A percentile compares a stretch with the other conserved stretches of the same genome.
Evolutionary conservation across 495 filamentous ascomycete species (phyloP).

Genomic region (Penicillium angulare): DNA sequence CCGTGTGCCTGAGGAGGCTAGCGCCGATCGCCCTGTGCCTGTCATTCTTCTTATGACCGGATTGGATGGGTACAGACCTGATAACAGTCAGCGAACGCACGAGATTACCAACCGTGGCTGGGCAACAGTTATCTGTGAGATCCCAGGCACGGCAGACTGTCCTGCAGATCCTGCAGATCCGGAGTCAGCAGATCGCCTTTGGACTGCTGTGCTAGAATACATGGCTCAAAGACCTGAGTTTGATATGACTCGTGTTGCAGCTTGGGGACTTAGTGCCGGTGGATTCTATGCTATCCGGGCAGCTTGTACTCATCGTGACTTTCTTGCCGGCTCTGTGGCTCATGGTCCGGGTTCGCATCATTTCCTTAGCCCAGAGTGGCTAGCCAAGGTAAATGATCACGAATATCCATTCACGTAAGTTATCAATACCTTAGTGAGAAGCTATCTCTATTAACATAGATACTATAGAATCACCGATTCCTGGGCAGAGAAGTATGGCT

Average conservation of each 20-base stretch:
- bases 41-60: constrained; percentile 71
- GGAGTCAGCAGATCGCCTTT: constrained; percentile 49
- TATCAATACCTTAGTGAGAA: not conserved
- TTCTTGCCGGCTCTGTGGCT: constrained; percentile 60
- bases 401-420: constrained; percentile 75
- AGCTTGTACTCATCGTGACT: constrained; percentile 65
- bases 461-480: constrained; percentile 54
- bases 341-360: constrained; percentile 72
- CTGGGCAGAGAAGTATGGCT: constrained; percentile 72
- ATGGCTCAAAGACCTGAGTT: constrained; percentile 57
- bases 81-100: constrained; percentile 70
- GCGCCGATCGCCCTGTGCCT: constrained; percentile 45
- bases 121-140: constrained; percentile 65
- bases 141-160: constrained; percentile 78
- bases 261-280: constrained; percentile 72
- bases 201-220: constrained; percentile 63
- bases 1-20: constrained; percentile 51
- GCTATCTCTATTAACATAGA: constrained; percentile 7
- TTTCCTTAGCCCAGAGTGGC: constrained; percentile 65
- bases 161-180: constrained; percentile 61
- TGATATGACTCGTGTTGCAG: constrained; percentile 59
- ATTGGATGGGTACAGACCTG: constrained; percentile 75
- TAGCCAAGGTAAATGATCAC: constrained; percentile 64
- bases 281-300: constrained; percentile 76
- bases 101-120: constrained; percentile 62